A percentile compares a stretch with the other conserved stretches of the same genome.
These are phyloP conservation scores for Termitomyces heimii DNA, from an alignment of 768 basidiomycete species.

Conservation along the genomic window DNA sequence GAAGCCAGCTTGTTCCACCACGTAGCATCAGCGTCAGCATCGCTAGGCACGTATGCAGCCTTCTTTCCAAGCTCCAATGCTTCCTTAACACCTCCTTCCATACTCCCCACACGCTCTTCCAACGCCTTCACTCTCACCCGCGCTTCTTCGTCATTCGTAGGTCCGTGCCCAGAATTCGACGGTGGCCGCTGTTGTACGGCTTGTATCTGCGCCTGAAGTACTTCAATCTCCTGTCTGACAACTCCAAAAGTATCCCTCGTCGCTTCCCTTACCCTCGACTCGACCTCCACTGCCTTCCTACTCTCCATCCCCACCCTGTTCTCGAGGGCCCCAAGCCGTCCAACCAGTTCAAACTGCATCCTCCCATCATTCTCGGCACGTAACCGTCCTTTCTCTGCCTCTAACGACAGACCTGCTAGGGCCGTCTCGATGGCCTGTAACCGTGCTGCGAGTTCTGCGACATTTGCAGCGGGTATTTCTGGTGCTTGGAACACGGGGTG, in stretches of 20 bases:
- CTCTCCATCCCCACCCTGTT: conserved; percentile 33
- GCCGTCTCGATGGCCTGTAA: conserved; percentile 59
- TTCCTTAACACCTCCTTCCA: conserved; percentile 65
- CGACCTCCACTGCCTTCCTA: conserved; percentile 44
- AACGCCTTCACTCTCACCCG: conserved; percentile 45
- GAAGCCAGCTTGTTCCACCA: conserved; percentile 71
- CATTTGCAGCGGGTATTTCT: conserved; percentile 53
- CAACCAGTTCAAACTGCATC: conserved; percentile 44
- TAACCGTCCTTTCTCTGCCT: conserved; percentile 42
- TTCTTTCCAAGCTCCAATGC: conserved; percentile 63
- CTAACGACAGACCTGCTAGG: conserved; percentile 52
- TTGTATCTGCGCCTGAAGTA: conserved; percentile 38
- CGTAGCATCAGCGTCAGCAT: conserved; percentile 33
- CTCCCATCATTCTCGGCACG: conserved; percentile 50
- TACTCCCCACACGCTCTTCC: conserved; percentile 54
- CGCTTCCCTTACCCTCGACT: conserved; percentile 38
- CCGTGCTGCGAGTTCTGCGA: conserved; percentile 59
- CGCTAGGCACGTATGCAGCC: conserved; percentile 26
- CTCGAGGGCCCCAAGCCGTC: conserved; percentile 54
- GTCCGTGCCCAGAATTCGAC: conserved; percentile 7
- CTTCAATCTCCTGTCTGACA: conserved; percentile 52
- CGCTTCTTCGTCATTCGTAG: conserved; percentile 50
- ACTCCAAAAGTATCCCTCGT: conserved; percentile 39
- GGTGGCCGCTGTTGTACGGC: conserved; percentile 19
- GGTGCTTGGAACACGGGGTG: conserved; percentile 43